Percentiles rank a stretch among this genome's conserved stretches.
phyloP scores from a whole-genome alignment of 202 grass and related monocot species.

The Saccharum hybrid region DNA sequence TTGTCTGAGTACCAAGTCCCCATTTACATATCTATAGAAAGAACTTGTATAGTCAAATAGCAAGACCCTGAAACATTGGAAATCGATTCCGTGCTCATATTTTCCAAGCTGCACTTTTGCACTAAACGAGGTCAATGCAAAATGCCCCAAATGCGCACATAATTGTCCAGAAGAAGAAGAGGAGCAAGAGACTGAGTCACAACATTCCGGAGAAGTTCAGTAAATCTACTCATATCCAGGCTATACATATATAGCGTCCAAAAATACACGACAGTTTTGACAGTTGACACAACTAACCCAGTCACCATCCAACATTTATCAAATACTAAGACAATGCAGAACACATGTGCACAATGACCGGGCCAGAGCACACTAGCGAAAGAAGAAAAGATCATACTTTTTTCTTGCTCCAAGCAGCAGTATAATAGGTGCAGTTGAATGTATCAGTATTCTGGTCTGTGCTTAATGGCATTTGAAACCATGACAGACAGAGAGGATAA shows the following conservation, averaged over 20 bases:
- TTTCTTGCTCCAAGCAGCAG: constrained; percentile 38
- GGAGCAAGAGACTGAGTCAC: not conserved
- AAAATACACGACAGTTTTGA: constrained; percentile 42
- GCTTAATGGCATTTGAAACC: constrained; percentile 83
- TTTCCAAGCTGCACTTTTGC: not conserved
- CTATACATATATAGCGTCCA: constrained; percentile 57
- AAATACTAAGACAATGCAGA: constrained; percentile 14
- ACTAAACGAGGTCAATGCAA: not conserved
- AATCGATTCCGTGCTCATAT: not conserved
- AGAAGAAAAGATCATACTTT: constrained; percentile 26
- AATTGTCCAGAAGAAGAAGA: not conserved
- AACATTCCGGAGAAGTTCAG: not conserved
- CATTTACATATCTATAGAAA: no score
- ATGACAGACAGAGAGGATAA: constrained; percentile 87
- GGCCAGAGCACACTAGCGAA: constrained; percentile 36
- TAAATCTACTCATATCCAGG: constrained; percentile 54
- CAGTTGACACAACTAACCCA: constrained; percentile 25
- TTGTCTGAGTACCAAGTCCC: not conserved
- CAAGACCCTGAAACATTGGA: not conserved
- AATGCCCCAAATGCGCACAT: not conserved
- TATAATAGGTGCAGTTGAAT: constrained; percentile 46
- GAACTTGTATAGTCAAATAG: not conserved
- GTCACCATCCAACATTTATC: constrained; percentile 30
- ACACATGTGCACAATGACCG: not conserved
- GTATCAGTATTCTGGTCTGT: constrained; percentile 13